Percentiles rank a stretch among this genome's conserved stretches.
Evolutionary conservation across 805 yeast genomes (phyloP).

Genomic region (Komagataella phaffii): DNA sequence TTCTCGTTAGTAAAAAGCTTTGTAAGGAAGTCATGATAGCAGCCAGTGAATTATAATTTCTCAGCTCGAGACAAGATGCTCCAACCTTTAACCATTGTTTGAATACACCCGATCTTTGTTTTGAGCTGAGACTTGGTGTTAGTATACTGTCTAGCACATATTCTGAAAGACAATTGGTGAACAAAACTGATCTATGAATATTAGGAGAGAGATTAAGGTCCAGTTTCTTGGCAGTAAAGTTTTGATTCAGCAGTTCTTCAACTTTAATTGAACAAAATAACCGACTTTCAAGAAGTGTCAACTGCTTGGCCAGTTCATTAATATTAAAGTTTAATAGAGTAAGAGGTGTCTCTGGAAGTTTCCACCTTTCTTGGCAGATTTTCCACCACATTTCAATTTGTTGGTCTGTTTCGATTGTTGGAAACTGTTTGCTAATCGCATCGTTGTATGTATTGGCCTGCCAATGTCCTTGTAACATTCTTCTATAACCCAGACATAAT

Average conservation of each 20-base stretch:
- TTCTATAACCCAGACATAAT: constrained; percentile 23
- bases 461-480: constrained; percentile 37
- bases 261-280: constrained; percentile 52
- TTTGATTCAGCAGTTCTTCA: constrained; percentile 53
- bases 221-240: constrained; percentile 45
- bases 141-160: constrained; percentile 62
- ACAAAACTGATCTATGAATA: constrained; percentile 43
- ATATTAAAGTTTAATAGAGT: constrained; percentile 49
- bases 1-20: constrained; percentile 54
- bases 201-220: constrained; percentile 49
- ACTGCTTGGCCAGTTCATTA: constrained; percentile 63
- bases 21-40: constrained; percentile 69
- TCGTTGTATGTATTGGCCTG: constrained; percentile 2
- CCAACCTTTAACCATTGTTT: constrained; percentile 68
- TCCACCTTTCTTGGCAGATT: constrained; percentile 45
- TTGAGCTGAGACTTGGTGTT: constrained; percentile 32
- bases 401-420: constrained; percentile 18
- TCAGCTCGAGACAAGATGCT: constrained; percentile 53
- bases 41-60: constrained; percentile 70
- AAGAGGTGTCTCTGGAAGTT: constrained; percentile 36
- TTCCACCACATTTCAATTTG: constrained; percentile 33
- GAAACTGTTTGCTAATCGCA: constrained; percentile 10
- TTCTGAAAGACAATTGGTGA: constrained; percentile 60
- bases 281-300: constrained; percentile 58
- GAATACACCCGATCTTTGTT: constrained; percentile 38